Conservation (phyloP, 768 basidiomycete genomes). For the Tulasnella sp. region DNA sequence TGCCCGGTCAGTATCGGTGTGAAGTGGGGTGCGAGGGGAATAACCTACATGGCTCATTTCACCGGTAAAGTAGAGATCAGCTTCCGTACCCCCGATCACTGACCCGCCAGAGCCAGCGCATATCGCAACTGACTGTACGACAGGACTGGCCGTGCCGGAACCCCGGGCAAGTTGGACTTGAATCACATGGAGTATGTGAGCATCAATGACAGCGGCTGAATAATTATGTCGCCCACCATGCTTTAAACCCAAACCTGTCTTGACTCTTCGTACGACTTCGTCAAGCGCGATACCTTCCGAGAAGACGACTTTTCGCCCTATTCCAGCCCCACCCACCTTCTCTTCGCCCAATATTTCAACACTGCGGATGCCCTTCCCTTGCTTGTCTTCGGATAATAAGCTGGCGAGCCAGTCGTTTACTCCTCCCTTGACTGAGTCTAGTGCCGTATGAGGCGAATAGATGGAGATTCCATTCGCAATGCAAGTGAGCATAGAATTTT, state of each 20-base stretch:
- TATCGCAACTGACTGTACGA: conserved; percentile 71
- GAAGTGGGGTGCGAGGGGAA: conserved; percentile 18
- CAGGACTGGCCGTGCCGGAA: conserved; percentile 47
- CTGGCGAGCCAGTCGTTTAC: conserved; percentile 88
- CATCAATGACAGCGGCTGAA: neutral
- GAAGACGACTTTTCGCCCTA: conserved; percentile 71
- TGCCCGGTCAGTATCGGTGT: neutral
- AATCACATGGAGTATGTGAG: neutral
- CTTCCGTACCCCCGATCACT: conserved; percentile 68
- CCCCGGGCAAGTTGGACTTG: conserved; percentile 39
- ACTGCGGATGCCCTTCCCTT: neutral
- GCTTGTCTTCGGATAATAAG: conserved; percentile 38
- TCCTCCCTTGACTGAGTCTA: conserved; percentile 80
- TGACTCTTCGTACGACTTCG: conserved; percentile 68
- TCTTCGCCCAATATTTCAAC: conserved; percentile 30
- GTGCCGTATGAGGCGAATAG: conserved; percentile 84
- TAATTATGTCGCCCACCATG: conserved; percentile 54
- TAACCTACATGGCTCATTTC: conserved; percentile 83
- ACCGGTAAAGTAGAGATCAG: conserved; percentile 90
- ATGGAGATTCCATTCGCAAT: conserved; percentile 82
- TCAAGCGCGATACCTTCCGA: conserved; percentile 59
- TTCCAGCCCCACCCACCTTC: conserved; percentile 49
- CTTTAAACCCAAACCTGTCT: conserved; percentile 62
- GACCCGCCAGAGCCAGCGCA: conserved; percentile 91
- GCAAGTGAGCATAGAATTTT: conserved; percentile 76